Base-by-base conservation (phyloP, 2,329 filamentous ascomycete genomes). In the Penicillium sp. region DNA sequence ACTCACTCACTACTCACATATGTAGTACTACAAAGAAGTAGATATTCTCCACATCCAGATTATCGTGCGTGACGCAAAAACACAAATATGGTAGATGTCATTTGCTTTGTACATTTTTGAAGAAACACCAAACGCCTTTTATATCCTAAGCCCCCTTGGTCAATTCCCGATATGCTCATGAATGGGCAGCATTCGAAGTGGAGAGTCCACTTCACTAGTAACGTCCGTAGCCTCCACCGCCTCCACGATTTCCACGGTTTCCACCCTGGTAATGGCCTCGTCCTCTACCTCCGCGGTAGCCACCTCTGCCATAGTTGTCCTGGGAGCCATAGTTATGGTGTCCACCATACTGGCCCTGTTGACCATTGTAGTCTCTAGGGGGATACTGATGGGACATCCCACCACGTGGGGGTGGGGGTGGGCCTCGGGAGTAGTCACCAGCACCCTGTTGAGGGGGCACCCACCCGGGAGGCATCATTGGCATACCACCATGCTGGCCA, bases 381-480 rank as follows among this genome's bases (percentile, higher is more conserved):
- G 46, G 43, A 13, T 54, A 52, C 27, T 61, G 58, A 16, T 62
- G 53, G 31, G 63, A 63, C 60, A 64, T 65, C 37, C 72, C 72
- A 55, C 73, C 73, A 47, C 68, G 72, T 29, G 75, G 74, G 59
- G 75, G 74, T n/a, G 72, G 72, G 42, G 74, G 75, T 33, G 73
- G 75, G 13, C 74, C 73, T 52, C 72, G 62, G 33, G 70, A 72
- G 56, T 68, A 75, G 35, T 69, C 69, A 44, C 62, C 66, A 44
- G 66, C 64, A 14, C 70, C 72, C 50, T 65, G 64, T 21, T 53
- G 62, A 16, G 72, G 73, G 44, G 73, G 72, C 45, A 63, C 65
- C 68, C 71, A 75, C 11, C 73, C 72, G 21, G 70, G 67, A 29
- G 75, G 69, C 59, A 73, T 71, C 37, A 65, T 67, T 6, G 68